Evolutionary conservation across 2,329 filamentous ascomycete species (phyloP).

Genomic region (Venturia carpophila): DNA sequence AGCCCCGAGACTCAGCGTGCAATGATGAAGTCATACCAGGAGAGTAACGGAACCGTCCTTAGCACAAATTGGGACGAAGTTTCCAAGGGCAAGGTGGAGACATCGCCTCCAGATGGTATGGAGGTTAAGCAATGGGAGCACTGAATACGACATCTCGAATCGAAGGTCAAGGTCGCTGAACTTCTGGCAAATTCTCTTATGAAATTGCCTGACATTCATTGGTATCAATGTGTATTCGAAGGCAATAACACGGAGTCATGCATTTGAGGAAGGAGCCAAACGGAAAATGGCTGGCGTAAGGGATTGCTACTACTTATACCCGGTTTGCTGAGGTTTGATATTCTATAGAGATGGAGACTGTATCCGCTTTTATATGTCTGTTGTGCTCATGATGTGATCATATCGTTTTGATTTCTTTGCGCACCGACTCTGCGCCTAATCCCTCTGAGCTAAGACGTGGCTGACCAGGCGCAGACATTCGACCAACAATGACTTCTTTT

Average conservation of each 20-base stretch:
- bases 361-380: too few species aligned
- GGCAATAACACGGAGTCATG: neutral
- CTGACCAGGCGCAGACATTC: too few species aligned
- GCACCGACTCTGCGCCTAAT: neutral
- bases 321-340: neutral
- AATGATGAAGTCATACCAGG: slow-evolving; percentile 95
- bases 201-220: neutral
- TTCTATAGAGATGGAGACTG: neutral
- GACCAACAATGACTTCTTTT: too few species aligned
- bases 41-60: slow-evolving; percentile 87
- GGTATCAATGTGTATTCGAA: neutral
- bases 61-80: slow-evolving; percentile 92
- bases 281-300: neutral
- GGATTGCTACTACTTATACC: slow-evolving; percentile 5
- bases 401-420: neutral
- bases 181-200: neutral
- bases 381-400: neutral
- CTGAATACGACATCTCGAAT: slow-evolving; percentile 15
- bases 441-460: too few species aligned
- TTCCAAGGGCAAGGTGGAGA: slow-evolving; percentile 61
- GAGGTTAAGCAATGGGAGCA: slow-evolving; percentile 62
- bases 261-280: neutral
- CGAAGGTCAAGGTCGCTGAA: neutral
- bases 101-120: slow-evolving; percentile 66
- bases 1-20: slow-evolving; percentile 76